Percentiles rank a stretch among this genome's conserved stretches.
Conservation (phyloP, 495 filamentous ascomycete species). For the Aspergillus biplanus region DNA sequence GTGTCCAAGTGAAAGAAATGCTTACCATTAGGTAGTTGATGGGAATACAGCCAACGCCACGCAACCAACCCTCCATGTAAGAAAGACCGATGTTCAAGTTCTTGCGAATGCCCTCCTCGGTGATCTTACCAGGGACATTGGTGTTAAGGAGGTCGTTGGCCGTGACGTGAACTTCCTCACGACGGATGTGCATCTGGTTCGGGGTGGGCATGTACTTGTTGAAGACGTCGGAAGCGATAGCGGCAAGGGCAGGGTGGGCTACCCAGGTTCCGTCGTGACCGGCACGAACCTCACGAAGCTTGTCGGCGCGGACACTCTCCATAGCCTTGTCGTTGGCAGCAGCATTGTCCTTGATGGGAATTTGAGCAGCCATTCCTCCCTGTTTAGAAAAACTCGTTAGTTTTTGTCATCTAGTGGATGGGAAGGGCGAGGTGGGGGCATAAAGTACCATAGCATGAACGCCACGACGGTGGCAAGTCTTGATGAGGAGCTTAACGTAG, state of each 20-base stretch:
- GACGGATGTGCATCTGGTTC: constrained; percentile 90
- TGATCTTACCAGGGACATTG: constrained; percentile 92
- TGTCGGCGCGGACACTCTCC: constrained; percentile 91
- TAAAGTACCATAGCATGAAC: constrained; percentile 85
- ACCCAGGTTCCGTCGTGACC: constrained; percentile 98
- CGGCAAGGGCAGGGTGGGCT: constrained; percentile 89
- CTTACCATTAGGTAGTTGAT: constrained; percentile 96
- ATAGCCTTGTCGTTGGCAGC: constrained; percentile 54
- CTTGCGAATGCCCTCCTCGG: constrained; percentile 96
- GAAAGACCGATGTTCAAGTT: constrained; percentile 92
- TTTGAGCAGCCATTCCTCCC: constrained; percentile 98
- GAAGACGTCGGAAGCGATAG: constrained; percentile 91
- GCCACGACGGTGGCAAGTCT: constrained; percentile 93
- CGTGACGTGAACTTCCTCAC: constrained; percentile 86
- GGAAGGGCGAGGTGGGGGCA: neutral
- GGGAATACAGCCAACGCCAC: constrained; percentile 92
- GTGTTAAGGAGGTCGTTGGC: constrained; percentile 96
- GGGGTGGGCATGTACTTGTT: constrained; percentile 99
- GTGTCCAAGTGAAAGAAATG: too few species aligned
- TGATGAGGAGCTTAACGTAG: constrained; percentile 94
- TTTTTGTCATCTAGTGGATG: neutral
- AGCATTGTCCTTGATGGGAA: constrained; percentile 86
- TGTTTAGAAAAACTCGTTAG: constrained; percentile 29
- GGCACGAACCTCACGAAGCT: constrained; percentile 92
- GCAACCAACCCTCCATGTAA: constrained; percentile 99